These are phyloP conservation scores for Huntiella bhutanensis DNA, from an alignment of 2,329 filamentous ascomycete genomes.

Conservation along the genomic window DNA sequence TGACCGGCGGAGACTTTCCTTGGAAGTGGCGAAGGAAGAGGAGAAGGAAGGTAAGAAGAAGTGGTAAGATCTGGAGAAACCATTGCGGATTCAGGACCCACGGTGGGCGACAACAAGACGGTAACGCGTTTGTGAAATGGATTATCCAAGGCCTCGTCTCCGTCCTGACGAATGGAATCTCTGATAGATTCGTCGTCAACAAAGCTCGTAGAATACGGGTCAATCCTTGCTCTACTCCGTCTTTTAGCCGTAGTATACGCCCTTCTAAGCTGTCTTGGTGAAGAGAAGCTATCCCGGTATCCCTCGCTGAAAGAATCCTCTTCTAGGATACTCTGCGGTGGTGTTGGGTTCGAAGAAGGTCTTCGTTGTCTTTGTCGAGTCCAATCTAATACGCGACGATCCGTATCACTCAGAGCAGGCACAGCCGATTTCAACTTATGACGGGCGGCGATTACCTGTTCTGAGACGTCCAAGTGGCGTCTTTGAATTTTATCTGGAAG, in stretches of 20 bases:
- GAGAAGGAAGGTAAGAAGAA: conserved; percentile 1
- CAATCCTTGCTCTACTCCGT: too few relatives aligned
- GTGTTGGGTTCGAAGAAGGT: conserved; percentile 10
- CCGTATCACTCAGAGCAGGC: conserved; percentile 5
- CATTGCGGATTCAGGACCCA: conserved; percentile 5
- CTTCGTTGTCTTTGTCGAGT: conserved; percentile 6
- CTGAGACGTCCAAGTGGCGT: conserved; percentile 51
- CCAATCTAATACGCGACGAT: conserved; percentile 9
- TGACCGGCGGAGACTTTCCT: conserved; percentile 15
- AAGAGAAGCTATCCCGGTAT: conserved; percentile 15
- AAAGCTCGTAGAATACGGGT: conserved; percentile 11
- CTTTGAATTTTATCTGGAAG: conserved; percentile 56
- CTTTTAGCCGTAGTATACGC: conserved; percentile 15
- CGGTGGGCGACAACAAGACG: conserved; percentile 9
- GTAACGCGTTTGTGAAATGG: conserved; percentile 9
- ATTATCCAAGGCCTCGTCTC: conserved; percentile 7
- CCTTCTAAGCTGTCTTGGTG: conserved; percentile 31
- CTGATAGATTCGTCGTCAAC: conserved; percentile 17
- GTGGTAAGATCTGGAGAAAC: conserved; percentile 1
- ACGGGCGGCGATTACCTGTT: conserved; percentile 29
- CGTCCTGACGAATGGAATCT: conserved; percentile 7
- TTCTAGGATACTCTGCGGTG: conserved; percentile 9
- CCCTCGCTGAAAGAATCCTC: conserved; percentile 5
- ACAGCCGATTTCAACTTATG: background rate
- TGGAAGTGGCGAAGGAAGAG: conserved; percentile 1